A percentile compares a stretch with the other conserved stretches of the same genome.
These are phyloP conservation scores for Geotrichum carabidarum DNA, from an alignment of 1,139 yeast genomes.

Conservation along the genomic window DNA sequence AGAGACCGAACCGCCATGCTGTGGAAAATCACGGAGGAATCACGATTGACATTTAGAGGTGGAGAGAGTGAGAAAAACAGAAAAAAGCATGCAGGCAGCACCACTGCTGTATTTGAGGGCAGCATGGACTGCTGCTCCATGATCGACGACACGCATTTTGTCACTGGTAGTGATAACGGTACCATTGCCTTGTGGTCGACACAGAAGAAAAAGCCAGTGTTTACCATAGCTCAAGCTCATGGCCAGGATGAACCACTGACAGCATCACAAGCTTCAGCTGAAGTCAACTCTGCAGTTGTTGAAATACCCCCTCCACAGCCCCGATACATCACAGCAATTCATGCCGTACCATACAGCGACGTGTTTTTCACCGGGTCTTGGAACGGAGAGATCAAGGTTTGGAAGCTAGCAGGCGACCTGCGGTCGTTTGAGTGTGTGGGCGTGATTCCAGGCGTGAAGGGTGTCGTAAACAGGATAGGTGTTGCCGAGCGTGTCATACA, in stretches of 20 bases:
- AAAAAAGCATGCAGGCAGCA: constrained; percentile 36
- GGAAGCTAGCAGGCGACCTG: constrained; percentile 67
- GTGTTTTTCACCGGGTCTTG: constrained; percentile 84
- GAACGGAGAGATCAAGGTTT: constrained; percentile 67
- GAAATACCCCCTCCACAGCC: constrained; percentile 72
- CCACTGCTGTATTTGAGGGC: constrained; percentile 54
- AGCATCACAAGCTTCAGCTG: constrained; percentile 63
- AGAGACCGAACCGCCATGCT: constrained; percentile 92
- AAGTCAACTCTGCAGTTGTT: constrained; percentile 38
- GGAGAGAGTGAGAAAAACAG: constrained; percentile 50
- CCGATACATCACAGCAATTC: constrained; percentile 75
- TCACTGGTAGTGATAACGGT: constrained; percentile 95
- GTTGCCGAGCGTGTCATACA: constrained; percentile 45
- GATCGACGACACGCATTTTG: constrained; percentile 88
- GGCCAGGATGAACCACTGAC: constrained; percentile 58
- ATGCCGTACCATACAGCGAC: constrained; percentile 87
- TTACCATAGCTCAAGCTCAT: constrained; percentile 64
- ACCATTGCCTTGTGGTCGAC: constrained; percentile 81
- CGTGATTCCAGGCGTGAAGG: constrained; percentile 54
- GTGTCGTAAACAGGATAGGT: constrained; percentile 66
- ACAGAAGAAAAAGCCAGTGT: constrained; percentile 82
- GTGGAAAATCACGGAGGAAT: constrained; percentile 95
- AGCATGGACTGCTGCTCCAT: constrained; percentile 84
- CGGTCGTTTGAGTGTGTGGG: constrained; percentile 57
- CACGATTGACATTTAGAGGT: constrained; percentile 88